These are phyloP conservation scores for Lasiodiplodia sp. DNA, from an alignment of 2,329 filamentous ascomycete species.

Conservation along the genomic window DNA sequence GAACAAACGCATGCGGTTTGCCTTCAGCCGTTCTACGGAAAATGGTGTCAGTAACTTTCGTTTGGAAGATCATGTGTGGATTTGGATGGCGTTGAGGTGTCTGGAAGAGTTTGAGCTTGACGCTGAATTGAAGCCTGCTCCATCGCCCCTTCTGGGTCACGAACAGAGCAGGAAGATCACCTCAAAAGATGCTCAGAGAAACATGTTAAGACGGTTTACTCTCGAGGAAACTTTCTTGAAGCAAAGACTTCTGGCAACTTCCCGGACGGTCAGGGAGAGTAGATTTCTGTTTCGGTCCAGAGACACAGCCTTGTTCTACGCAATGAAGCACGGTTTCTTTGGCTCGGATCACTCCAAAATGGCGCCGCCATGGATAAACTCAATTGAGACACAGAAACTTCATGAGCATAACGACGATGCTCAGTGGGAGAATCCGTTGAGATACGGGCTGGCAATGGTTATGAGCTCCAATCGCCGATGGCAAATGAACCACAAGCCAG, in stretches of 20 bases:
- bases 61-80: too few species aligned
- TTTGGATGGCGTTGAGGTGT: too few species aligned
- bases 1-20: too few species aligned
- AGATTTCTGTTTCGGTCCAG: not conserved
- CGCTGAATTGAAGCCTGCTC: too few species aligned
- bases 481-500: not conserved
- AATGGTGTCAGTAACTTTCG: too few species aligned
- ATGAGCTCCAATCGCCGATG: not conserved
- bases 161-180: too few species aligned
- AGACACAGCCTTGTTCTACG: constrained; percentile 3
- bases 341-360: not conserved
- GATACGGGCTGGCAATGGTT: not conserved
- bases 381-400: not conserved
- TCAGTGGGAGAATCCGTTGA: not conserved
- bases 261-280: not conserved
- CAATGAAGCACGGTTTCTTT: not conserved
- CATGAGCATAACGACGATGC: not conserved
- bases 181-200: not conserved
- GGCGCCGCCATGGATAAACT: not conserved
- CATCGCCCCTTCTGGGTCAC: too few species aligned
- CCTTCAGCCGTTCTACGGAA: too few species aligned
- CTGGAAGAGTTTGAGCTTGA: too few species aligned
- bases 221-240: not conserved
- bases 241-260: not conserved
- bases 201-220: not conserved